Conservation (phyloP, 108 stramenopile species). For the Nitzschia sp. region DNA sequence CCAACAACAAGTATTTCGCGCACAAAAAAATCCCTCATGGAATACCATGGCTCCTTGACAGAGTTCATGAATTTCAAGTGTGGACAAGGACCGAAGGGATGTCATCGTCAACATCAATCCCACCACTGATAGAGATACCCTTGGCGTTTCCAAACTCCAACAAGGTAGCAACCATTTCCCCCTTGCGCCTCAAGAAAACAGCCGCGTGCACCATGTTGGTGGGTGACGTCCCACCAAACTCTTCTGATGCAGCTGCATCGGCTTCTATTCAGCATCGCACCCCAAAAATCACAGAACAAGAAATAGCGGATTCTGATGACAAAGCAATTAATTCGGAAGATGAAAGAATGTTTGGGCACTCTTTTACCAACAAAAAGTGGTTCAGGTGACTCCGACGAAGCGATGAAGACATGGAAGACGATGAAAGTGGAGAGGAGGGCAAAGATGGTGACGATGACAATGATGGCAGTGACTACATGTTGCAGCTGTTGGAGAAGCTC, state of each 20-base stretch:
- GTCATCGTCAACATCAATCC: too few relatives aligned
- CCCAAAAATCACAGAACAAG: constrained; percentile 46
- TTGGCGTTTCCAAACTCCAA: too few relatives aligned
- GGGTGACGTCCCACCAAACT: too few relatives aligned
- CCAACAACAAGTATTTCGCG: too few relatives aligned
- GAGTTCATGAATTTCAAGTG: too few relatives aligned
- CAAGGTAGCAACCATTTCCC: too few relatives aligned
- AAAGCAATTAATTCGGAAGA: constrained; percentile 87
- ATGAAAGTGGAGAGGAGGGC: constrained; percentile 48
- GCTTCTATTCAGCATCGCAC: background rate
- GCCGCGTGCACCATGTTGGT: too few relatives aligned
- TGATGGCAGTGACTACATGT: constrained; percentile 86
- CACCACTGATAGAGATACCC: too few relatives aligned
- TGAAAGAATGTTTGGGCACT: constrained; percentile 72
- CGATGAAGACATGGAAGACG: constrained; percentile 42
- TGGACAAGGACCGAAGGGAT: too few relatives aligned
- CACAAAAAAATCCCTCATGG: too few relatives aligned
- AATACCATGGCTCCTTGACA: too few relatives aligned
- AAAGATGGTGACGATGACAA: constrained; percentile 78
- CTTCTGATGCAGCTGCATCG: background rate
- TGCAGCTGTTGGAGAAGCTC: constrained; percentile 73
- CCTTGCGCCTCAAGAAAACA: too few relatives aligned
- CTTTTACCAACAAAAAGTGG: constrained; percentile 40
- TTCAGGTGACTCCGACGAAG: constrained; percentile 28
- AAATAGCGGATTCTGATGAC: constrained; percentile 62